phyloP scores from a whole-genome alignment of 805 yeast species.

The Kodamaea jinghongensis region DNA sequence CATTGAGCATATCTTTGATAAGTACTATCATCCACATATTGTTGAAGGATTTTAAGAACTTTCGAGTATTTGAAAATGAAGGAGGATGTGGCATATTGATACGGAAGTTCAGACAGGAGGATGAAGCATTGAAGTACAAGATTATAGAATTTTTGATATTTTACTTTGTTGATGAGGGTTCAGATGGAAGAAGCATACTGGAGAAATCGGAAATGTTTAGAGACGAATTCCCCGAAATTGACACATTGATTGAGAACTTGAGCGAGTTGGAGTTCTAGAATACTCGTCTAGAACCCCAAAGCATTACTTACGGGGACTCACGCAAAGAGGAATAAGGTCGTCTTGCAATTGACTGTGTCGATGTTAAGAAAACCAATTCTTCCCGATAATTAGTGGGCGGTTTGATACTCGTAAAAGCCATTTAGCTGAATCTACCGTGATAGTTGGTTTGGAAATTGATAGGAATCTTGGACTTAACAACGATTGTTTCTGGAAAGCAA shows the following conservation, averaged over 20 bases:
- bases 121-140: constrained; percentile 51
- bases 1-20: constrained; percentile 35
- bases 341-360: too few species aligned
- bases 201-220: constrained; percentile 38
- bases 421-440: too few species aligned
- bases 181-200: constrained; percentile 12
- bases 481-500: too few species aligned
- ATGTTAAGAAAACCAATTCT: too few species aligned
- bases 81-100: constrained; percentile 57
- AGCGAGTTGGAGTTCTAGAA: constrained; percentile 27
- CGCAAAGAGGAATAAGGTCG: too few species aligned
- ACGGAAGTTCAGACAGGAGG: constrained; percentile 21
- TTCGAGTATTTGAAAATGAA: constrained; percentile 56
- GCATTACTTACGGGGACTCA: too few species aligned
- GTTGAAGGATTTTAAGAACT: constrained; percentile 54
- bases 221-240: constrained; percentile 39
- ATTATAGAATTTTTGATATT: constrained; percentile 68
- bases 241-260: constrained; percentile 34
- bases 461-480: too few species aligned
- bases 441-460: too few species aligned
- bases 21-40: constrained; percentile 57
- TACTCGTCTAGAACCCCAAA: too few species aligned
- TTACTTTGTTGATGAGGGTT: constrained; percentile 59
- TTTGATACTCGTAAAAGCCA: too few species aligned
- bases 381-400: too few species aligned